Evolutionary conservation across 495 filamentous ascomycete genomes (phyloP), one percentile per base, ranked within the genome.

Genomic region (Daldinia concentrica): DNA sequence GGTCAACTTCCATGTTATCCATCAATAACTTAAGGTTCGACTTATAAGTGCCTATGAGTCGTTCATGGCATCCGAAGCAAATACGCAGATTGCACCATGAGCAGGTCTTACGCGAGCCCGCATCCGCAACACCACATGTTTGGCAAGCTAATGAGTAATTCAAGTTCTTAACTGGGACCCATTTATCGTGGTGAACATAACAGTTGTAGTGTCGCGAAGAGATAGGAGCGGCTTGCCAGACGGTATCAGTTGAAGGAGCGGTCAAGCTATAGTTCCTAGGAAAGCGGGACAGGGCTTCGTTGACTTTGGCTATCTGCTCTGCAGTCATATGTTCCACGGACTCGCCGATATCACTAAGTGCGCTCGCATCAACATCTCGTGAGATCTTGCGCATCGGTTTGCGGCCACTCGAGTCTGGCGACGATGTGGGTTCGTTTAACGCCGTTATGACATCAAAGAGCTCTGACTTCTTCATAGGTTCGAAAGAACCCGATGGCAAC

Each of bases 141-240:
- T 78, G 76, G 36, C 76, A 78, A 19, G 74, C 50, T 4, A 78
- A 59, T 9, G 76, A 60, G 34, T 76, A 74, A 45, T 63, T 66
- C 22, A 36, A 69, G 58, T 78, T 78, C 57, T 66, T 71, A 56
- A 71, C 69, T 37, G 58, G 34, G 30, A 71, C 41, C 65, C 75
- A 69, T 54, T 51, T 63, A 8, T 9, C 5, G 45, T 78, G 76
- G 9, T 61, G 50, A 6, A 59, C 58, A 22, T 58, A 72, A 51
- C 76, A 78, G 27, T 63, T 62, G 55, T 72, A 66, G 30, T 78
- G 76, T 32, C 64, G 34, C 26, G 61, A 63, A 30, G 55, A 37
- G 26, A 78, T 64, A 4, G 74, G 65, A 6, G 61, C 39, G 2
- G 74, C 43, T 48, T 26, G 68, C 71, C 66, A 74, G 3, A 78